phyloP scores from a whole-genome alignment of 2,329 filamentous ascomycete genomes.

The Pezicula neosporulosa region DNA sequence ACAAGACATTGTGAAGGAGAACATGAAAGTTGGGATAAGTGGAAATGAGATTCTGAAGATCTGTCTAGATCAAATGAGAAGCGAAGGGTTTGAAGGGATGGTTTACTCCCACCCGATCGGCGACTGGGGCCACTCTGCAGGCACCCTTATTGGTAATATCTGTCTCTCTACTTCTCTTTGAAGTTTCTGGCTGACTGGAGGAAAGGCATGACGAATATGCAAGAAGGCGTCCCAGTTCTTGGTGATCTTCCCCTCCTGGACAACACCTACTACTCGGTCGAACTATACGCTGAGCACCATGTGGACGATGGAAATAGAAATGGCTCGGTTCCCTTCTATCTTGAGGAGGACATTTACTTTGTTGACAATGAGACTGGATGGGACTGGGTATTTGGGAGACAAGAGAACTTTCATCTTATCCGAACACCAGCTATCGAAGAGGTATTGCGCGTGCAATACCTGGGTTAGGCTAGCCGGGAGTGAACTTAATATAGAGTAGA shows the following conservation, averaged over 20 bases:
- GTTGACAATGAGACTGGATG: slow-evolving; percentile 34
- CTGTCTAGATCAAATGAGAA: slow-evolving; percentile 35
- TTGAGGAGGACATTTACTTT: slow-evolving; percentile 49
- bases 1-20: slow-evolving; percentile 42
- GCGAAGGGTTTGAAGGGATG: slow-evolving; percentile 41
- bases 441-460: background rate
- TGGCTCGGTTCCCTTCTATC: slow-evolving; percentile 37
- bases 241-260: slow-evolving; percentile 43
- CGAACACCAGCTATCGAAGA: background rate
- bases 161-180: background rate
- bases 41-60: slow-evolving; percentile 42
- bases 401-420: slow-evolving; percentile 41
- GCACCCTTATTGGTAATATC: slow-evolving; percentile 40
- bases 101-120: slow-evolving; percentile 48
- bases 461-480: too few species aligned
- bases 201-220: slow-evolving; percentile 46
- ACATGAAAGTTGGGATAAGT: slow-evolving; percentile 40
- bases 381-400: slow-evolving; percentile 47
- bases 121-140: slow-evolving; percentile 48
- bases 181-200: background rate
- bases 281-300: slow-evolving; percentile 44
- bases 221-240: slow-evolving; percentile 41
- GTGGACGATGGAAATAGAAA: slow-evolving; percentile 40
- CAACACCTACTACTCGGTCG: slow-evolving; percentile 46
- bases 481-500: too few species aligned